Evolutionary conservation across 441 rosid genomes (phyloP).

Genomic region (Adansonia madagascariensis): DNA sequence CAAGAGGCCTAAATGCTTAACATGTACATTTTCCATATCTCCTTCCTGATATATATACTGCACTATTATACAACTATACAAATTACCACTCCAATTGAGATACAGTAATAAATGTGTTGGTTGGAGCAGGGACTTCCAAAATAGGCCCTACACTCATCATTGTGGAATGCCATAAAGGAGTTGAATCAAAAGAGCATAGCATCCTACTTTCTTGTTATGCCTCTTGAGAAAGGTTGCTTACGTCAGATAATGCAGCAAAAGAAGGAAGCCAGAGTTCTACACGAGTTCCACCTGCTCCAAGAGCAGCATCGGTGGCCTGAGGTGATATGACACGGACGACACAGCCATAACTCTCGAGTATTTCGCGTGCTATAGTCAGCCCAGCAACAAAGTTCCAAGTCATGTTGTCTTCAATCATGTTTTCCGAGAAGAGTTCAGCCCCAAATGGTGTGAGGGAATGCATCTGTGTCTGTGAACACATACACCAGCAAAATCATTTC

Average conservation of each 20-base stretch:
- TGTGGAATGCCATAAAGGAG: background rate
- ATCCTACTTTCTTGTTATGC: slow-evolving; percentile 24
- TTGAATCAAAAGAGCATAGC: background rate
- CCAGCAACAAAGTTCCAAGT: slow-evolving; percentile 96
- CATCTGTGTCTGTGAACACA: slow-evolving; percentile 75
- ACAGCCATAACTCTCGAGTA: slow-evolving; percentile 86
- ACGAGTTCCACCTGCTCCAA: slow-evolving; percentile 85
- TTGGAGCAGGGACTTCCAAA: slow-evolving; percentile 4
- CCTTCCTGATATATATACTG: background rate
- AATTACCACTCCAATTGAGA: background rate
- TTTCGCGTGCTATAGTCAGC: slow-evolving; percentile 82
- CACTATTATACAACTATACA: background rate
- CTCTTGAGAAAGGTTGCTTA: slow-evolving; percentile 27
- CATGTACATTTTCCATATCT: slow-evolving; percentile 13
- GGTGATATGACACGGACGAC: slow-evolving; percentile 85
- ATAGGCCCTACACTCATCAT: background rate
- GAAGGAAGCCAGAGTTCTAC: slow-evolving; percentile 86
- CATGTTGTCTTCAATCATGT: slow-evolving; percentile 94
- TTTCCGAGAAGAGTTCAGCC: slow-evolving; percentile 61
- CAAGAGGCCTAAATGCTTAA: background rate
- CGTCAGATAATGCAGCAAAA: slow-evolving; percentile 45
- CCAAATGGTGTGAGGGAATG: slow-evolving; percentile 84
- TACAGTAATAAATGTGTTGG: background rate
- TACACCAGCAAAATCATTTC: slow-evolving; percentile 20
- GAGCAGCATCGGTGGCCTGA: slow-evolving; percentile 54